phyloP scores from a whole-genome alignment of 2,329 filamentous ascomycete genomes.

The Fonsecaea monophora region DNA sequence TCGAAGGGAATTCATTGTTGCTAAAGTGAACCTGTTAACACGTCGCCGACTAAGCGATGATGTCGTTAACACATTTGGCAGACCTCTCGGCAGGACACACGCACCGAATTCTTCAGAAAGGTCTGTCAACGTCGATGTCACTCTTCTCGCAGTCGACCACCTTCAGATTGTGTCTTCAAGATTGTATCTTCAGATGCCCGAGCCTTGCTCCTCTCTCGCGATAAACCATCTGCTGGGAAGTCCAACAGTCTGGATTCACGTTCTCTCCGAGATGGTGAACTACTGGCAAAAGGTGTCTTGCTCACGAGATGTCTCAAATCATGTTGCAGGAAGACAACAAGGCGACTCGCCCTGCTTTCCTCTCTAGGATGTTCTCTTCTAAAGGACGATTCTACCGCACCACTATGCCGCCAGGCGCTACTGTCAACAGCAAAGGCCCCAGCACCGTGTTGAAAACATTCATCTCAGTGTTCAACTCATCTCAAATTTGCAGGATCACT shows the following conservation, averaged over 20 bases:
- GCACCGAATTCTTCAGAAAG: background rate
- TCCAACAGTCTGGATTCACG: background rate
- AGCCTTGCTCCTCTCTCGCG: background rate
- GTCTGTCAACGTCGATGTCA: background rate
- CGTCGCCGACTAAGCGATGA: constrained; percentile 19
- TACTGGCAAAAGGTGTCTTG: background rate
- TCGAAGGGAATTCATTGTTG: background rate
- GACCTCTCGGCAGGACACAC: background rate
- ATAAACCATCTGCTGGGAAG: background rate
- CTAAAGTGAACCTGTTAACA: background rate
- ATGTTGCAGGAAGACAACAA: background rate
- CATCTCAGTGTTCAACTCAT: constrained; percentile 13
- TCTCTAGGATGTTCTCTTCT: constrained; percentile 4
- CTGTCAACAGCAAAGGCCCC: background rate
- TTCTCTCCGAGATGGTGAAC: background rate
- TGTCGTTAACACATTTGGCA: background rate
- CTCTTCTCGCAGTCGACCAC: background rate
- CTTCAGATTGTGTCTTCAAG: background rate
- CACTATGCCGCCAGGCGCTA: background rate
- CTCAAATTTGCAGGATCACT: constrained; percentile 8
- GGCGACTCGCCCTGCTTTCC: constrained; percentile 2
- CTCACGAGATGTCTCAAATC: background rate
- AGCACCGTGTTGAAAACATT: constrained; percentile 2
- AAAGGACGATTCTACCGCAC: constrained; percentile 9
- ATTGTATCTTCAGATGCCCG: background rate